phyloP scores from a whole-genome alignment of 192 early-diverging fungal genomes.

The Coemansia biformis region DNA sequence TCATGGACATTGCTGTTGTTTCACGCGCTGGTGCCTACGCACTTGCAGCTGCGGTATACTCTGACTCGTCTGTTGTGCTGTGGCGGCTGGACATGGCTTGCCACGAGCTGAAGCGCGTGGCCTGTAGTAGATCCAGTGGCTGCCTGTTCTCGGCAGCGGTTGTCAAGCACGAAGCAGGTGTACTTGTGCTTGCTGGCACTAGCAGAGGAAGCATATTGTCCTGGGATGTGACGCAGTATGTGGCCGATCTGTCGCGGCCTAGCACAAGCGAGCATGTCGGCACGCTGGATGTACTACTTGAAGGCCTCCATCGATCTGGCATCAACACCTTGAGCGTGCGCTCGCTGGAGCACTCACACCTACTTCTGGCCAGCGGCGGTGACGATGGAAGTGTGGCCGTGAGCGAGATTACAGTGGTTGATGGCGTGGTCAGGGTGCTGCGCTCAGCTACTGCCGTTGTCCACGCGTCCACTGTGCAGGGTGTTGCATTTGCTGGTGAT shows the following conservation, averaged over 20 bases:
- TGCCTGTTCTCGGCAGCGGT: slow-evolving; percentile 29
- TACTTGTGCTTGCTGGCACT: neutral
- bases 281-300: slow-evolving; percentile 27
- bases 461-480: slow-evolving; percentile 72
- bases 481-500: slow-evolving; percentile 1
- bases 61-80: slow-evolving; percentile 59
- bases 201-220: too few relatives aligned
- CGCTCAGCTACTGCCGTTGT: slow-evolving; percentile 14
- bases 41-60: slow-evolving; percentile 64
- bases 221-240: too few relatives aligned
- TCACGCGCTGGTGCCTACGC: neutral
- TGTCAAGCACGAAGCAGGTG: neutral
- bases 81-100: slow-evolving; percentile 13
- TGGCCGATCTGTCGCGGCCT: neutral
- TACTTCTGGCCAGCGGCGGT: slow-evolving; percentile 63
- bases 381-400: slow-evolving; percentile 65
- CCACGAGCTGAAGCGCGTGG: slow-evolving; percentile 13
- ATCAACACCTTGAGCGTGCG: slow-evolving; percentile 63
- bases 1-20: slow-evolving; percentile 68
- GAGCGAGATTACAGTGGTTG: slow-evolving; percentile 10
- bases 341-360: neutral
- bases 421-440: neutral
- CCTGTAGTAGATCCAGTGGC: slow-evolving; percentile 6
- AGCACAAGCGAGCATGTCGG: neutral
- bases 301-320: slow-evolving; percentile 61